Evolutionary conservation across 208 protist species (phyloP), one percentile per base, ranked within the genome.

Genomic region (Leptomonas seymouri): DNA sequence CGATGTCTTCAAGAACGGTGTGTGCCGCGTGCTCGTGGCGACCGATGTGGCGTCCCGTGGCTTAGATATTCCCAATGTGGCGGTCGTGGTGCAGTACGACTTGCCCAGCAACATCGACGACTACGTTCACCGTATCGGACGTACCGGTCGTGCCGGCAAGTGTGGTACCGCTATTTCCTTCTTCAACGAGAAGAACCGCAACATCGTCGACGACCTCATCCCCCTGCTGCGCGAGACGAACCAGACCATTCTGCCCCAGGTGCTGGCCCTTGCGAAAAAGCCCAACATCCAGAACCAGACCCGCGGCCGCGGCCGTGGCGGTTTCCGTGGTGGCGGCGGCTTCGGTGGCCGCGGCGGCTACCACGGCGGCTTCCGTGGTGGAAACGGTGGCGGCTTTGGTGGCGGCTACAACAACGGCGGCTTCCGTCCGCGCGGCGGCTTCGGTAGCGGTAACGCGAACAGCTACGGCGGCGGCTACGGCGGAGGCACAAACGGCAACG

Each of bases 61-160:
- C 12, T 84, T 99, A 12, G 98, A 99, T 71, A 99, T 99, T 67
- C 96, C 97, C 16, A 94, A 99, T 58, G 98, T 99, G 23, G 54
- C 79, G n/a, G 74, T 98, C 49, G 98, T 99, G 44, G 94, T 99
- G 18, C 99, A 99, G 81, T 99, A 99, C 81, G 97, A 99, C 81
- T 78, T 99, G 58, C 98, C 98, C 20, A 93, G 84, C 59, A 97
- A 98, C 90, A 99, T 99, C 71, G 98, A 99, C 61, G 98, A 99
- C 77, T 99, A 99, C 85, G 97, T 99, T 12, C 99, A 99, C 86
- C 91, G 99, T 63, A 99, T 99, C 76, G 99, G 99, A 69, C 93
- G 99, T 85, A 99, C 99, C 41, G 99, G 99, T 23, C 91, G 99
- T 56, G 98, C 97, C 25, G 98, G 98, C 51, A 99, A 99, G 71